These are phyloP conservation scores for Discostella stelligeroides DNA, from an alignment of 108 stramenopile species.

Conservation along the genomic window DNA sequence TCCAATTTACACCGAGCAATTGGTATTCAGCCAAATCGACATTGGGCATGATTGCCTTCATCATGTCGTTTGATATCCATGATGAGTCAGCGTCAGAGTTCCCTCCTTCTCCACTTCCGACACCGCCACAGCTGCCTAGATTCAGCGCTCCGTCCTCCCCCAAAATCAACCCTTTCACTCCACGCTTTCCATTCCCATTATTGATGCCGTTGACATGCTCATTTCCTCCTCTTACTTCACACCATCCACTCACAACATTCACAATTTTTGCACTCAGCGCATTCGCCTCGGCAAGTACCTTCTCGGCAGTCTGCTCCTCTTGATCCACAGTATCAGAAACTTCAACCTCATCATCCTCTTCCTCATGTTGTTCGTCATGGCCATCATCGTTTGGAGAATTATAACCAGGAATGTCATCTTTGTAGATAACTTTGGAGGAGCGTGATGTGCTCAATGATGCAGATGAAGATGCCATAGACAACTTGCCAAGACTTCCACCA, in stretches of 20 bases:
- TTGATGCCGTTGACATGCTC: constrained; percentile 5
- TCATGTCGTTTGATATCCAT: constrained; percentile 73
- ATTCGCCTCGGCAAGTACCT: constrained; percentile 70
- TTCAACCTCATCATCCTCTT: constrained; percentile 57
- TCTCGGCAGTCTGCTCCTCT: constrained; percentile 65
- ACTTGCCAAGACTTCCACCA: too few relatives aligned
- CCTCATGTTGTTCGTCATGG: constrained; percentile 49
- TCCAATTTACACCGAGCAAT: constrained; percentile 88
- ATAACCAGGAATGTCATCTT: constrained; percentile 20
- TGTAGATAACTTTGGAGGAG: constrained; percentile 13
- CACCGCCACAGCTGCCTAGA: constrained; percentile 31
- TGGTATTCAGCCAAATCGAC: constrained; percentile 80
- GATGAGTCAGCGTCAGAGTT: constrained; percentile 9
- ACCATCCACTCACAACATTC: constrained; percentile 64
- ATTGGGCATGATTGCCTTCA: constrained; percentile 62
- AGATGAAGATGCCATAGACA: constrained; percentile 28
- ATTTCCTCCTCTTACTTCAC: constrained; percentile 2
- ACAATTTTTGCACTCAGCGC: constrained; percentile 69
- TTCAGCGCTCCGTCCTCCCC: constrained; percentile 67
- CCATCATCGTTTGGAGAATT: constrained; percentile 5
- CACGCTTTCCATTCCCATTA: constrained; percentile 1
- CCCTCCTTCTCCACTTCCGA: constrained; percentile 1
- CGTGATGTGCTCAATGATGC: constrained; percentile 8
- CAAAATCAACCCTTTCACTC: constrained; percentile 26
- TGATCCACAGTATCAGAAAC: constrained; percentile 32